Evolutionary conservation across 1,284 basidiomycete genomes (phyloP), one percentile per base, ranked within the genome.

Genomic region (Leccinum fallax): DNA sequence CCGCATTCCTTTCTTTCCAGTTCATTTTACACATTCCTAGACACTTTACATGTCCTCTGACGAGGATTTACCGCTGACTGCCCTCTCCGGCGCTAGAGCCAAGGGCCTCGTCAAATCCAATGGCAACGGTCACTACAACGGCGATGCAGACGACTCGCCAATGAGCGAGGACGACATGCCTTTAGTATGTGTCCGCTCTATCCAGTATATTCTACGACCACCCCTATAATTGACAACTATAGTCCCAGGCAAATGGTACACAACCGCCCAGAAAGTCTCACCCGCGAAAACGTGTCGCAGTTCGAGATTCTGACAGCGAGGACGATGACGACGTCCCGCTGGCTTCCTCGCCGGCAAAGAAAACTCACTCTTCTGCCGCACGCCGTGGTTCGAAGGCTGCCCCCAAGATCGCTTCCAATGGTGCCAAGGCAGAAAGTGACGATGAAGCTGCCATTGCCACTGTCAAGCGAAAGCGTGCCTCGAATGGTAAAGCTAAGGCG

Each of bases 241-340:
- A 81, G 78, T 83, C 81, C 15, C 80, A 85, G 76, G 74, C 79
- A 56, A 76, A 74, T 28, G 58, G 62, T 52, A 30, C 73, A 52
- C 78, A 78, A 68, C 74, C 77, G 67, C 83, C 79, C 66, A 68
- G 71, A 15, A 84, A 82, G 68, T 81, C 83, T 48, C 80, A 83
- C 65, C 70, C 79, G 32, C 81, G 66, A 63, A 91, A 90, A 76
- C 85, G 87, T 70, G 88, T 87, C 78, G 84, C 83, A 67, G 72
- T 78, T 60, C 78, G 77, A 19, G 81, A 83, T 15, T 80, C 74
- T 63, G 82, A 84, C 48, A 89, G 86, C 67, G 88, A 89, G n/a
- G 88, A 89, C 67, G 88, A 88, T n/a, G 88, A 90, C 66, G 88
- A 91, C 64, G 79, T 78, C 28, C 89, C 89, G 51, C 82, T 92